A percentile compares a stretch with the other conserved stretches of the same genome.
Conservation (phyloP, 257 asterid species). For the Lantana camara region DNA sequence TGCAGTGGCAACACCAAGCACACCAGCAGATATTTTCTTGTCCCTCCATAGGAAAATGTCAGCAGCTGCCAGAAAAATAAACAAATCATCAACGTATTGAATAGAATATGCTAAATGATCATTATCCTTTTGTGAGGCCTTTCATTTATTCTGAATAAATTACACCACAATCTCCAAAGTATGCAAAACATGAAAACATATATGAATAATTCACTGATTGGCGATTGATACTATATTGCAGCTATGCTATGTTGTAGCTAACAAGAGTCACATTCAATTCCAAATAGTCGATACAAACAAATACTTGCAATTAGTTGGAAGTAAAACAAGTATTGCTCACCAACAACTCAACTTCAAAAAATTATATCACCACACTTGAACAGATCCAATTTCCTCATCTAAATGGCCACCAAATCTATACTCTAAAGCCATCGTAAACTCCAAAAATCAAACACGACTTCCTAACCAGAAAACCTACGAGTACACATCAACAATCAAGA, state of each 20-base stretch:
- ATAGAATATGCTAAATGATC: background rate
- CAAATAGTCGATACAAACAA: background rate
- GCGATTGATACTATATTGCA: background rate
- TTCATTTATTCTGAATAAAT: background rate
- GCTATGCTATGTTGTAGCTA: too few relatives aligned
- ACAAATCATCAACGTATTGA: background rate
- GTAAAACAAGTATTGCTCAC: conserved; percentile 9
- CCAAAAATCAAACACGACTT: background rate
- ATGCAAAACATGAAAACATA: background rate
- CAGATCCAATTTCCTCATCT: background rate
- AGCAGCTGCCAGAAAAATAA: conserved; percentile 63
- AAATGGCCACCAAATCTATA: background rate
- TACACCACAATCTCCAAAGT: background rate
- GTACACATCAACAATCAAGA: background rate
- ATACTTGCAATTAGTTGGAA: background rate
- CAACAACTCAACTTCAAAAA: background rate
- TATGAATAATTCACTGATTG: background rate
- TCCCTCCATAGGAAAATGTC: conserved; percentile 93
- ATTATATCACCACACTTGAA: background rate
- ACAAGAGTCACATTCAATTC: background rate
- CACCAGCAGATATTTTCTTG: conserved; percentile 76
- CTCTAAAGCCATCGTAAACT: background rate
- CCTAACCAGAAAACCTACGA: background rate
- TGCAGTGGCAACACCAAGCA: conserved; percentile 79
- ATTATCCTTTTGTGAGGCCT: background rate